phyloP scores from a whole-genome alignment of 2,329 filamentous ascomycete species.

The Penicillium frequentans region DNA sequence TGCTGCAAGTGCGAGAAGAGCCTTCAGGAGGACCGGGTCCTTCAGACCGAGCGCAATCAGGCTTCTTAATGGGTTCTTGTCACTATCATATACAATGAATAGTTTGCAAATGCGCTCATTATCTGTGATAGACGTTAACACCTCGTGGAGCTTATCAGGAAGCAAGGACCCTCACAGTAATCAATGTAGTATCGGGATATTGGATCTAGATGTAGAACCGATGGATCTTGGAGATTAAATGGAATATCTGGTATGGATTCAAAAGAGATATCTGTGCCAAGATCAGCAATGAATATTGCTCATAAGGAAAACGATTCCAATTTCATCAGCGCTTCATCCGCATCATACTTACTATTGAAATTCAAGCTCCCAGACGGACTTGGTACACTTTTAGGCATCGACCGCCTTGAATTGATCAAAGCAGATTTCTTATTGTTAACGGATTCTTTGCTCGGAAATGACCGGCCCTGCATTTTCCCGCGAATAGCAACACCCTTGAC shows the following conservation, averaged over 20 bases:
- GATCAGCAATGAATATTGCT: not conserved
- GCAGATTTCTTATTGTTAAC: not conserved
- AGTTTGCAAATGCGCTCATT: conserved; percentile 37
- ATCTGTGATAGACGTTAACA: conserved; percentile 19
- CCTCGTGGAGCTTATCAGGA: not conserved
- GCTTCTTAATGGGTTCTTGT: conserved; percentile 34
- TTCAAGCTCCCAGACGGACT: not conserved
- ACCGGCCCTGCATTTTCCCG: conserved; percentile 30
- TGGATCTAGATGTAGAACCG: conserved; percentile 4
- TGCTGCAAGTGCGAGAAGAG: conserved; percentile 34
- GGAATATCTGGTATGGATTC: conserved; percentile 2
- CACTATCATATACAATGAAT: conserved; percentile 37
- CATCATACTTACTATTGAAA: not conserved
- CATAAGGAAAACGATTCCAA: not conserved
- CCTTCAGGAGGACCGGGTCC: conserved; percentile 30
- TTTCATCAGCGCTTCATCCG: too few relatives aligned
- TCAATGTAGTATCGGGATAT: conserved; percentile 33
- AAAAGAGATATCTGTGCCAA: not conserved
- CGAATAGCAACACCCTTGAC: conserved; percentile 38
- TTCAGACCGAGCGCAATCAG: conserved; percentile 32
- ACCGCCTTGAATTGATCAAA: not conserved
- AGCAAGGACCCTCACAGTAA: conserved; percentile 28
- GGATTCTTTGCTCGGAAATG: conserved; percentile 9
- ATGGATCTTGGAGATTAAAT: conserved; percentile 16
- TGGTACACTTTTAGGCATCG: not conserved